Conservation (phyloP, 805 yeast genomes). For the Hanseniaspora singularis region DNA sequence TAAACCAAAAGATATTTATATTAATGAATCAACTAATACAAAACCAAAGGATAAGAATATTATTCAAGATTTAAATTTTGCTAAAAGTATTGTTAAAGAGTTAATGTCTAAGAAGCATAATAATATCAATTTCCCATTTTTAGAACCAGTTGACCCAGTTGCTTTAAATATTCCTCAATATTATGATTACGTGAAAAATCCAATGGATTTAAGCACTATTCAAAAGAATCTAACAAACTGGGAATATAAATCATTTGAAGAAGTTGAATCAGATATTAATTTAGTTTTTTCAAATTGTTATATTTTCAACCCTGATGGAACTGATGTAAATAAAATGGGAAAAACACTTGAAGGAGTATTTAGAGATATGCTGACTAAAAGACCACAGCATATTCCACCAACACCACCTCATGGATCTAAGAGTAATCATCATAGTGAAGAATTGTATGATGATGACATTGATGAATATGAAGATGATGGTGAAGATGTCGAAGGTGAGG, state of each 20-base stretch:
- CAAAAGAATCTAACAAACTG: conserved; percentile 70
- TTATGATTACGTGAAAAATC: conserved; percentile 71
- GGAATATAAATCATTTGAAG: conserved; percentile 78
- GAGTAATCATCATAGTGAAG: too few relatives aligned
- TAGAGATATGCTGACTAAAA: conserved; percentile 77
- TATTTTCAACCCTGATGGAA: conserved; percentile 89
- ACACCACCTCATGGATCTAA: conserved; percentile 37
- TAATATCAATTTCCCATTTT: conserved; percentile 74
- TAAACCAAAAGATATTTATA: conserved; percentile 73
- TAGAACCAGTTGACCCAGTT: conserved; percentile 90
- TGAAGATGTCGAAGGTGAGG: neutral
- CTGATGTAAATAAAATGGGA: conserved; percentile 92
- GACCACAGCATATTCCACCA: conserved; percentile 38
- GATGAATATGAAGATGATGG: conserved; percentile 30
- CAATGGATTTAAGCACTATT: conserved; percentile 89
- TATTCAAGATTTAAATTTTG: conserved; percentile 79
- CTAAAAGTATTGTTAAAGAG: conserved; percentile 72
- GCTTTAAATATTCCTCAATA: conserved; percentile 88
- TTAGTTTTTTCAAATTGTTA: conserved; percentile 83
- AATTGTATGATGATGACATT: conserved; percentile 30
- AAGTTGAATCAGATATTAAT: conserved; percentile 71
- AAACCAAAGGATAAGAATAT: conserved; percentile 77
- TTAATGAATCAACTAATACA: conserved; percentile 50
- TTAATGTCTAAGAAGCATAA: conserved; percentile 72
- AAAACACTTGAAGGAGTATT: conserved; percentile 78